Base-by-base conservation (phyloP, 371 early-diverging fungal genomes). In the Circinella minor region DNA sequence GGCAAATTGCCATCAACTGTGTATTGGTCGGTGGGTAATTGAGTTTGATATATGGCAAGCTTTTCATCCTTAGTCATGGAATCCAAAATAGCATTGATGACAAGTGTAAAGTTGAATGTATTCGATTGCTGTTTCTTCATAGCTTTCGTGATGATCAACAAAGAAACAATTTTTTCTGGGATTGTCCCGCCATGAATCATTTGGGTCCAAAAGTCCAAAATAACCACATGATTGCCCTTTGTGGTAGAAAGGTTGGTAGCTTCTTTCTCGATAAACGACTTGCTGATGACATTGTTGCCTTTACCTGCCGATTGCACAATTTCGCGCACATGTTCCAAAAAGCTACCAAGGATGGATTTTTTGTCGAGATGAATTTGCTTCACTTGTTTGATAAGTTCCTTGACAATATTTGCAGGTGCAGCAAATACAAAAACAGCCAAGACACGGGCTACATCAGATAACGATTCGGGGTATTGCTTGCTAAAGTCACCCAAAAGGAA, bases 401-500 rank as follows among this genome's bases (percentile, higher is more conserved):
- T 61, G 36, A 79, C 68, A 10, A 72, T 65, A 38, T 74, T 69
- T 34, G 61, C 55, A 14, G 77, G 70, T 38, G 77, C 71, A 49
- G 49, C 61, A 57, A 81, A 77, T n/a, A 75, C 64, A 61, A 79
- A 83, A 14, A 74, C 64, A 13, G 77, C 68, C 47, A 81, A 54
- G 3, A 81, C 65, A 20, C 79, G 75, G 37, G 78, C 77, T 4
- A 79, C 77, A 48, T 70, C 46, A 4, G 14, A 10, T n/a, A 68
- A 71, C 55, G 69, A 63, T 11, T 69, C 61, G 9, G 80, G 77
- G 43, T 77, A 68, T 15, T 69, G 70, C 27, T 67, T 68, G 43
- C 71, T 70, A 48, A 79, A 77, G 37, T 75, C 66, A 38, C 65
- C 63, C 54, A 81, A 64, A 17, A 83, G 69, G 65, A 83, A 83